These are phyloP conservation scores for Ascochyta rabiei DNA, from an alignment of 2,329 filamentous ascomycete genomes.

Conservation along the genomic window DNA sequence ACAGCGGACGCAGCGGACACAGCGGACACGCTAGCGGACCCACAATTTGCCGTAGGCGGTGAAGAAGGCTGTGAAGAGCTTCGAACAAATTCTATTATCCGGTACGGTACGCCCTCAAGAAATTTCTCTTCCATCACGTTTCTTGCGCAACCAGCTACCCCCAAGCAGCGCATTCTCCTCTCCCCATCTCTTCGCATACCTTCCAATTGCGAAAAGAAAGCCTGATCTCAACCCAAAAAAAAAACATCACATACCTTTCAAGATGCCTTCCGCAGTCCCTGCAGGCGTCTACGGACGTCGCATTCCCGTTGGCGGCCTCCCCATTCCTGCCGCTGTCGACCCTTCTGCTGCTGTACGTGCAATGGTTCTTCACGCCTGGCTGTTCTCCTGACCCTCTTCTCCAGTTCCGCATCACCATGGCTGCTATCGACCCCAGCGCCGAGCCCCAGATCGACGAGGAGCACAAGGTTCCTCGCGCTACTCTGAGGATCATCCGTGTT, in stretches of 20 bases:
- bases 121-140: conserved; percentile 15
- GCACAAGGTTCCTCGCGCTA: conserved; percentile 71
- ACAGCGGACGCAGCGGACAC: too few relatives aligned
- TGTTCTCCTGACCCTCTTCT: conserved; percentile 22
- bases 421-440: conserved; percentile 90
- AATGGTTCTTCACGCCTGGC: conserved; percentile 49
- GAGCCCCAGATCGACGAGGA: conserved; percentile 54
- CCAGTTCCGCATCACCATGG: conserved; percentile 98
- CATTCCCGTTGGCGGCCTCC: conserved; percentile 82
- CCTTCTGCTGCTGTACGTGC: conserved; percentile 76
- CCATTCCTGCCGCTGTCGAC: conserved; percentile 76
- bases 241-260: conserved; percentile 24
- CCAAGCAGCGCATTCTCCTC: conserved; percentile 25
- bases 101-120: conserved; percentile 9
- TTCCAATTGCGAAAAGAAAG: not conserved
- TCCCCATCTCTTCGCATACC: conserved; percentile 3
- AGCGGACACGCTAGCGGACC: conserved; percentile 14
- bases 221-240: not conserved
- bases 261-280: conserved; percentile 52
- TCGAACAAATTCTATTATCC: conserved; percentile 37
- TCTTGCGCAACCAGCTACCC: conserved; percentile 25
- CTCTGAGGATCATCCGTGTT: conserved; percentile 86
- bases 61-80: conserved; percentile 32
- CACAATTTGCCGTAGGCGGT: conserved; percentile 33
- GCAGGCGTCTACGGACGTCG: conserved; percentile 91